Conservation (phyloP, 2,329 filamentous ascomycete species). For the Xylariomycetidae sp. region DNA sequence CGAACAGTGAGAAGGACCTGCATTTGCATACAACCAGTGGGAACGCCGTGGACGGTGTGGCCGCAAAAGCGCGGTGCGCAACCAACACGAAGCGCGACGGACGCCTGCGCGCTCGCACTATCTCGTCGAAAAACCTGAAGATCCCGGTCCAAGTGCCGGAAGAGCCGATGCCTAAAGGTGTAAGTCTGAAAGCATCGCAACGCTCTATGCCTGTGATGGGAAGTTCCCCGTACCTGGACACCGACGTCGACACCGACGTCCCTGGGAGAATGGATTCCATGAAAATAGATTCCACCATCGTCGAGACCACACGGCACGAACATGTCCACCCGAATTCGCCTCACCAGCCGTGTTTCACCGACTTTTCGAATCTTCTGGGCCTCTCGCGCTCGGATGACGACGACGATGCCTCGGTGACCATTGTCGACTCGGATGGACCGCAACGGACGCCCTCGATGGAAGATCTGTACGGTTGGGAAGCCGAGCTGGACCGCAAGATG, state of each 20-base stretch:
- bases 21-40: conserved; percentile 18
- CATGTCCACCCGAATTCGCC: too few relatives aligned
- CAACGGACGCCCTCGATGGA: conserved; percentile 23
- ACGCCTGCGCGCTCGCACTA: conserved; percentile 20
- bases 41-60: conserved; percentile 37
- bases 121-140: conserved; percentile 24
- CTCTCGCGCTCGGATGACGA: conserved; percentile 25
- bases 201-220: too few relatives aligned
- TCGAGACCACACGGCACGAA: too few relatives aligned
- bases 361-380: conserved; percentile 34
- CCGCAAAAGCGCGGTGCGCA: conserved; percentile 38
- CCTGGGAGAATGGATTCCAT: too few relatives aligned
- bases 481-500: conserved; percentile 33
- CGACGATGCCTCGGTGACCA: conserved; percentile 18
- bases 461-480: conserved; percentile 51
- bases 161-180: too few relatives aligned
- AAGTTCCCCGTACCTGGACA: too few relatives aligned
- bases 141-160: conserved; percentile 24
- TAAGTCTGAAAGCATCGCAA: too few relatives aligned
- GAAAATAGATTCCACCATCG: too few relatives aligned
- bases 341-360: conserved; percentile 26
- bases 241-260: conserved; percentile 20
- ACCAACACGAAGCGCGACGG: conserved; percentile 13
- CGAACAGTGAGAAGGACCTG: conserved; percentile 16
- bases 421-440: conserved; percentile 23